Base-by-base conservation (phyloP, 140 eudicot genomes). In the Erigeron philadelphicus region DNA sequence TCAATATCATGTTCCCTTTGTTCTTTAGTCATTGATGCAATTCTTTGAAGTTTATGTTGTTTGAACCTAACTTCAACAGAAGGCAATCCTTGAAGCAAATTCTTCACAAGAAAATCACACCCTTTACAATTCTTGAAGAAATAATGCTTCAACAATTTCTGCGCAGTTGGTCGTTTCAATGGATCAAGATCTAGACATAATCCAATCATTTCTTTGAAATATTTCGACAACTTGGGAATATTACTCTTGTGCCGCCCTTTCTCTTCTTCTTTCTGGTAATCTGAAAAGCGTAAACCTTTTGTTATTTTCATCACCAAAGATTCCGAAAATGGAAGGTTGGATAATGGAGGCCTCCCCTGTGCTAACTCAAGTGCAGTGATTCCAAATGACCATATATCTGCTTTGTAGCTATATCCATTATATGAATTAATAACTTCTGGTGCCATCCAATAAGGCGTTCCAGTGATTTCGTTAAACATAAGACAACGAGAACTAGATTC, bases 381-480 rank as follows among this genome's bases (percentile, higher is more conserved):
- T 6, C 94, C 96, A 61, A 88, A 86, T 21, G 96, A 88, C 96
- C 96, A 88, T 10, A 89, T 89, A 71, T 89, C 94, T 17, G 94
- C 96, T 69, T 80, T 89, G 59, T 73, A 78, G 67, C 88, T 79
- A 66, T 89, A 89, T 19, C 96, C 96, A 3, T 76, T 77, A 63
- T 76, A 80, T 0, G 94, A 86, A 62, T 80, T 88, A 21, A 86
- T 80, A 45, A 89, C 96, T 66, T 89, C 96, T 0, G 96, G 96
- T 5, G 96, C 96, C 96, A 89, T 89, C 96, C 94, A 89, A n/a
- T 81, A 89, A 23, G 90, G 94, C 46, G 94, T 86, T 5, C 96
- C 96, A 0, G 86, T 75, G 31, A 88, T 55, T 10, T 83, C 92
- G 1, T 81, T 83, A 1, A 85, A 56, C 79, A 67, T 78, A 61